Base-by-base conservation (phyloP, 148 eudicot genomes). In the Camellia granthamiana region DNA sequence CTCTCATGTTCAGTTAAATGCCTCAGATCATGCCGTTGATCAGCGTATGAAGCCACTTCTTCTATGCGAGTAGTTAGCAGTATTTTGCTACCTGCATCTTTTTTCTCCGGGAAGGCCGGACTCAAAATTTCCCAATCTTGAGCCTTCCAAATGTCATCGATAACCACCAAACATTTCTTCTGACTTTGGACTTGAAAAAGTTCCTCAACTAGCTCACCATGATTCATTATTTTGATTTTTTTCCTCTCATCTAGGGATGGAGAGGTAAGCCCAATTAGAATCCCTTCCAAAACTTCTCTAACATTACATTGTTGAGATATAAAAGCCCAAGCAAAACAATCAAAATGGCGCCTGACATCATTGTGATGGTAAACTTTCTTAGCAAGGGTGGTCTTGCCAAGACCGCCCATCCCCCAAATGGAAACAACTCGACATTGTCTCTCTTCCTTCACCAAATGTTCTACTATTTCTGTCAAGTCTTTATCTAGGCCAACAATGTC, bases 321-420 rank as follows among this genome's bases (percentile, higher is more conserved):
- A 13, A 62, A 72, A 23, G 52, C 77, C 87, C 82, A 84, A 13
- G 72, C 84, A 19, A 62, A 64, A 11, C 73, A 55, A 19, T 46
- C 61, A 63, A 81, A 85, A 16, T 61, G 77, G 11, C 41, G 44
- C 65, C 66, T 77, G 3, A 81, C 2, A 8, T n/a, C 21, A 3
- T 5, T 23, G 42, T 80, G 67, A n/a, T 75, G 0, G 44, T 73
- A 78, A 13, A 86, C 67, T 78, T 47, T 62, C 56, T 63, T 49
- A 2, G 83, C 83, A 41, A 84, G 23, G 0, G 81, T 80, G 5
- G 83, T 76, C 62, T 84, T 84, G 7, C 86, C 86, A 0, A 84
- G 14, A 13, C 86, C 83, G 7, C 80, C 83, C 83, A 80, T 80
- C 1, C 83, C 80, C 30, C 55, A 21, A 18, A 84, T 62, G 54